Base-by-base conservation (phyloP, 805 yeast genomes). In the Kodamaea kaohsiungensis region DNA sequence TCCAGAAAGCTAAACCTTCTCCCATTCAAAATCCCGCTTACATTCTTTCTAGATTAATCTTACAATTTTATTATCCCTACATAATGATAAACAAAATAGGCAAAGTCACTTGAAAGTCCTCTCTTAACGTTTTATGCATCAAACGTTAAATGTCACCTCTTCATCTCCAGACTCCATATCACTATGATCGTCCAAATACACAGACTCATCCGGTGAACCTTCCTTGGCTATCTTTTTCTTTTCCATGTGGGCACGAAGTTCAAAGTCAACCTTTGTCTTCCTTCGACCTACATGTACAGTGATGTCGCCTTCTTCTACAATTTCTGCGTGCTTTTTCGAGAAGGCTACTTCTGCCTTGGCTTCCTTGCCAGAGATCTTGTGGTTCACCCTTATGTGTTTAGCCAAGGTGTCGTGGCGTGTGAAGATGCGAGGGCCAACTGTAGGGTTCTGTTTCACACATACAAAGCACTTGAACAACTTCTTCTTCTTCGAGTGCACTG, bases 371-470 rank as follows among this genome's bases (percentile, higher is more conserved):
- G 77, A 71, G 1, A 76, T 75, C 56, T 75, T 71, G 62, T 76
- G 80, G 56, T 76, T 76, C 2, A 76, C 80, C 42, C 80, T 60
- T 3, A 92, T 86, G 70, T 93, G 99, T 68, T 98, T 85, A 15
- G 96, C 89, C 58, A 93, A 79, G 0, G 99, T 98, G 72, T 93
- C 99, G 67, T 91, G 88, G 58, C 99, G 83, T 53, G 96, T 88
- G 65, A 95, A 93, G 0, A 96, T 91, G 75, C 93, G 86, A 48
- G 85, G 83, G 1, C 75, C 83, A 33, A 66, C 73, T 47, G 73
- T 68, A 27, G 84, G 82, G 56, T 85, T 78, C 60, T 81, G 85
- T 61, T 83, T 87, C 53, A 88, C 95, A 73, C 99, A 93, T 46
- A 88, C 85, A 61, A 85, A 85, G 70, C 99, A 93, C 66, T 88